phyloP scores from a whole-genome alignment of 108 stramenopile species.

The Skeletonema menzelii region DNA sequence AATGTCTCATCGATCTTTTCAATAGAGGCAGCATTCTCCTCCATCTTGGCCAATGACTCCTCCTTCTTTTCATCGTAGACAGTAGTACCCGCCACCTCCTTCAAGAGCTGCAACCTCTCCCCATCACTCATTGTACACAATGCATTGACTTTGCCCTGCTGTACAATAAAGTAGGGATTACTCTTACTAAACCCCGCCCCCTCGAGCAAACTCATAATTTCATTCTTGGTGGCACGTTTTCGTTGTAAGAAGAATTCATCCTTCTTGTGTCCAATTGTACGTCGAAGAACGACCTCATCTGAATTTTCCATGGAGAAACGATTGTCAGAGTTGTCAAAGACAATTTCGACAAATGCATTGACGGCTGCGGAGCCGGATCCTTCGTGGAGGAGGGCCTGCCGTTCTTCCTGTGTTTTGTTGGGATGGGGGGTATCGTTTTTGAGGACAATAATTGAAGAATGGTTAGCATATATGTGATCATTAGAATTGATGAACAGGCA shows the following conservation, averaged over 20 bases:
- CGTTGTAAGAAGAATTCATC: conserved; percentile 99
- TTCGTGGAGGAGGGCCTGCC: conserved; percentile 90
- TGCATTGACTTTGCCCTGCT: conserved; percentile 98
- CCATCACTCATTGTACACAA: conserved; percentile 95
- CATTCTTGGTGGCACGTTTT: conserved; percentile 90
- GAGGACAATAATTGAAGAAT: neutral
- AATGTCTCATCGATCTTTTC: conserved; percentile 92
- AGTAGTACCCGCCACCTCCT: conserved; percentile 96
- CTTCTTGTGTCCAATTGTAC: conserved; percentile 97
- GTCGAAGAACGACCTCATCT: conserved; percentile 95
- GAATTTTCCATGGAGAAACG: conserved; percentile 91
- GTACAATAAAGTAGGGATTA: conserved; percentile 99
- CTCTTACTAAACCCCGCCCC: conserved; percentile 97
- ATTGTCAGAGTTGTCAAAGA: conserved; percentile 98
- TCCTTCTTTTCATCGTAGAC: conserved; percentile 98
- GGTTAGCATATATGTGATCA: neutral
- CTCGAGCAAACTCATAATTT: conserved; percentile 93
- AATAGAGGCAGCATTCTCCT: conserved; percentile 84
- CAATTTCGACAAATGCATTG: conserved; percentile 96
- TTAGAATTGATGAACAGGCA: neutral
- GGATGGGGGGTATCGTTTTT: neutral
- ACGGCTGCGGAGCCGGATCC: conserved; percentile 89
- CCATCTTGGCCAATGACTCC: conserved; percentile 92
- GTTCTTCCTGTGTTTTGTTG: conserved; percentile 73
- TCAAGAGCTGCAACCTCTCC: conserved; percentile 90